Base-by-base conservation (phyloP, 495 filamentous ascomycete genomes). In the Copromyces sp. region DNA sequence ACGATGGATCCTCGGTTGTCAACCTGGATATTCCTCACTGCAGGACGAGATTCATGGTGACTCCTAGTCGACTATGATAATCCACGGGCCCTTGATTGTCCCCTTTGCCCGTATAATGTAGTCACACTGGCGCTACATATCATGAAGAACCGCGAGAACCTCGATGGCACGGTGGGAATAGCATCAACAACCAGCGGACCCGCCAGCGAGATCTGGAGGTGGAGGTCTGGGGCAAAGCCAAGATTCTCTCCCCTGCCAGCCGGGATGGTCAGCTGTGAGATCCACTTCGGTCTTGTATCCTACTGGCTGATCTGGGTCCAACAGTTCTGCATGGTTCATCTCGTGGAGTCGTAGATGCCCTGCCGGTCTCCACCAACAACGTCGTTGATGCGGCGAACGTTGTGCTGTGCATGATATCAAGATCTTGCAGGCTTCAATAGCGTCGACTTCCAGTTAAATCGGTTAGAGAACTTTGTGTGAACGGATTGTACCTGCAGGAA, bases 251-350 rank as follows among this genome's bases (percentile, higher is more conserved):
- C 53, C 53, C 29, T 65, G 53, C 39, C 39, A 40, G 39, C 39
- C 39, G 39, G 39, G 39, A 9, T 17, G 35, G 14, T 17, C 14
- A 2, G 53, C 14, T 35, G 14, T 35, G 32, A 35, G 59, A 68
- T 41, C 73, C 76, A 72, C 42, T 71, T 75, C 74, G 76, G 74
- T 68, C 74, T 47, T 59, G 71, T 74, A 73, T 75, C 76, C 75
- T 74, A 78, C 68, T 78, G 76, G 76, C 69, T 77, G 70, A 68
- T 72, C 72, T 70, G 68, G 70, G 3, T 32, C 24, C 3, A 61
- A 9, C 29, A 16, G 29, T 70, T 42, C 70, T 77, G 75, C 76
- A 75, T 69, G 70, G 72, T 53, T 73, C 69, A 68, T 73, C 73
- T 74, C 69, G 17, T 65, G 70, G 71, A 73, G 53, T 65, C 53